These are phyloP conservation scores for Colletotrichum falcatum DNA, from an alignment of 2,329 filamentous ascomycete genomes.

Conservation along the genomic window DNA sequence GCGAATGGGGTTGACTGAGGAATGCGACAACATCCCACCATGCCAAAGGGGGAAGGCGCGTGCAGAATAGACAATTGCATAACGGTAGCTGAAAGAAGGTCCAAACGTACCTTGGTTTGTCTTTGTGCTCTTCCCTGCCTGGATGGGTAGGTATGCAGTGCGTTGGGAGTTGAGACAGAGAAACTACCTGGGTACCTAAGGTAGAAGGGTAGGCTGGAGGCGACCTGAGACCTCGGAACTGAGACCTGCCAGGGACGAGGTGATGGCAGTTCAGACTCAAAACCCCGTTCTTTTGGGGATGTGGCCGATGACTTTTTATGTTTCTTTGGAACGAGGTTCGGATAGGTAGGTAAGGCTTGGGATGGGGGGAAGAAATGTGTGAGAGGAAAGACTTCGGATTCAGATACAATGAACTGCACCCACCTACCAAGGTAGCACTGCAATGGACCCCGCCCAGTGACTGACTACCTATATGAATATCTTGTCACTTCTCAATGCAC, in stretches of 20 bases:
- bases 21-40: slow-evolving; percentile 5
- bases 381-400: neutral
- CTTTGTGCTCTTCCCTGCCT: neutral
- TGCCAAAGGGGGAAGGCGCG: slow-evolving; percentile 5
- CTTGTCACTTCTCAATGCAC: slow-evolving; percentile 14
- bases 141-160: neutral
- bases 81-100: neutral
- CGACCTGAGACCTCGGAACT: slow-evolving; percentile 19
- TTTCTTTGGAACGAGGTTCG: slow-evolving; percentile 15
- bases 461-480: no score
- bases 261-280: slow-evolving; percentile 26
- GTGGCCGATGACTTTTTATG: neutral
- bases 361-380: neutral
- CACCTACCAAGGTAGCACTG: slow-evolving; percentile 3
- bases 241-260: slow-evolving; percentile 25
- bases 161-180: slow-evolving; percentile 12
- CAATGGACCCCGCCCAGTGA: slow-evolving; percentile 1
- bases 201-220: neutral
- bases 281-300: slow-evolving; percentile 17
- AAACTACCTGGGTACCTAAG: no score
- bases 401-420: neutral
- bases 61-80: slow-evolving; percentile 1
- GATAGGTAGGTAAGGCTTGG: slow-evolving; percentile 6
- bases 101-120: slow-evolving; percentile 12
- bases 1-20: neutral